These are phyloP conservation scores for bread wheat (Triticum aestivum) DNA, from an alignment of 176 grass and related monocot genomes.

Conservation along the genomic window IWGSC_CS_RefSeq_v2.1 NC_057813.1:691879477-691879976, in stretches of 20 bases:
- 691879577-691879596: conserved; percentile 90
- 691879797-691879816: conserved; percentile 77
- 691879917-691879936: conserved; percentile 46
- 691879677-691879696: conserved; percentile 56
- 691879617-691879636: background rate
- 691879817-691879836: conserved; percentile 76
- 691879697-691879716: conserved; percentile 78
- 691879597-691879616: conserved; percentile 87
- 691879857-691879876: background rate
- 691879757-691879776: conserved; percentile 49
- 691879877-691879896: background rate
- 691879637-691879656: background rate
- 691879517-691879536: conserved; percentile 66
- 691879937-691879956: no score
- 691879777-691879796: conserved; percentile 87
- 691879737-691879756: conserved; percentile 76
- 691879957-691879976: conserved; percentile 73
- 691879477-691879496: conserved; percentile 5
- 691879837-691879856: conserved; percentile 19
- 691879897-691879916: conserved; percentile 19
- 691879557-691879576: conserved; percentile 84
- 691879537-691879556: conserved; percentile 86
- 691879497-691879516: conserved; percentile 22
- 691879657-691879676: conserved; percentile 30
- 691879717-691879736: conserved; percentile 59